These are phyloP conservation scores for Aureobasidium sp. DNA, from an alignment of 2,329 filamentous ascomycete species.

Conservation along the genomic window DNA sequence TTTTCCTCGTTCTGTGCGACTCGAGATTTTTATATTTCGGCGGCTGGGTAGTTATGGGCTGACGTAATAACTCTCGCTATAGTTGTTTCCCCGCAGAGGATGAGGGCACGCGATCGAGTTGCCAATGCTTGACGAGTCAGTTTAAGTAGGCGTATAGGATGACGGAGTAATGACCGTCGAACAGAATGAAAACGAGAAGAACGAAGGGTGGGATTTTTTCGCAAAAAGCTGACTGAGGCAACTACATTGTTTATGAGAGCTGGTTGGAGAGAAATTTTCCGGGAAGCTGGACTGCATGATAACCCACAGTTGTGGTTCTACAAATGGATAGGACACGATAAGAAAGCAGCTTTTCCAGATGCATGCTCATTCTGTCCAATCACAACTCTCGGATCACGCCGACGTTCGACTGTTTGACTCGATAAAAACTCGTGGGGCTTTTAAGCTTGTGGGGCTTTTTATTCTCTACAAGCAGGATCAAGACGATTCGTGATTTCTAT, in stretches of 20 bases:
- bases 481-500: conserved; percentile 8
- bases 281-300: not conserved
- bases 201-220: not conserved
- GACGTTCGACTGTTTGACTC: not conserved
- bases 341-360: not conserved
- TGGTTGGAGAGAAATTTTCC: not conserved
- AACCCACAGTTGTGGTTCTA: not conserved
- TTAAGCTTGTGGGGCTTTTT: not conserved
- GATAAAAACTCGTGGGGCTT: conserved; percentile 2
- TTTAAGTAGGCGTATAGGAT: not conserved
- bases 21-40: not conserved
- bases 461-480: not conserved
- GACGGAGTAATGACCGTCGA: not conserved
- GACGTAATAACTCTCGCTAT: conserved; percentile 8
- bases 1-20: not conserved
- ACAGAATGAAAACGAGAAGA: too few species aligned
- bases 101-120: conserved; percentile 8
- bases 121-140: conserved; percentile 11
- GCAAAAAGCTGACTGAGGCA: conserved; percentile 1
- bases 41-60: not conserved
- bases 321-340: conserved; percentile 11
- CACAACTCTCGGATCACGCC: not conserved
- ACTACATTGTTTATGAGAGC: conserved; percentile 2
- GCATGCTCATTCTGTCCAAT: not conserved
- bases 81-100: conserved; percentile 8